These are phyloP conservation scores for Annulohypoxylon maeteangense DNA, from an alignment of 495 filamentous ascomycete genomes.

Conservation along the genomic window DNA sequence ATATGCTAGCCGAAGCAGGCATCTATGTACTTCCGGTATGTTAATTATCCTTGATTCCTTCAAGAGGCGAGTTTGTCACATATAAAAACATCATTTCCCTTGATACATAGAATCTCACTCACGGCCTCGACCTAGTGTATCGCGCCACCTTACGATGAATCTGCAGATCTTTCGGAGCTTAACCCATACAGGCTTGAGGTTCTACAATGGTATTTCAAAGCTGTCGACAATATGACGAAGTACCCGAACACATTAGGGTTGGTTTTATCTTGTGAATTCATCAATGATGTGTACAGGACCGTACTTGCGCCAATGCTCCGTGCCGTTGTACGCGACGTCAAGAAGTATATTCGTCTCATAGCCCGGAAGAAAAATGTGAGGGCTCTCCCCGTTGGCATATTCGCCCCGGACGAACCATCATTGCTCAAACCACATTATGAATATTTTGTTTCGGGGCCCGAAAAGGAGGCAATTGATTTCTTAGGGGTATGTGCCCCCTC, in stretches of 20 bases:
- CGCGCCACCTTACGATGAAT: conserved; percentile 51
- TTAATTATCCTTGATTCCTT: conserved; percentile 53
- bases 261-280: conserved; percentile 78
- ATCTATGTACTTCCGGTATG: conserved; percentile 79
- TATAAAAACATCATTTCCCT: background rate
- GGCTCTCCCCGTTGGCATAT: conserved; percentile 74
- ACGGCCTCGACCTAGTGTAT: conserved; percentile 44
- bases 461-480: conserved; percentile 71
- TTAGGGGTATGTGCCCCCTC: conserved; percentile 74
- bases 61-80: background rate
- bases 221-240: conserved; percentile 69
- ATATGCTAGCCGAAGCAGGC: conserved; percentile 70
- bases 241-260: conserved; percentile 79
- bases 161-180: conserved; percentile 48
- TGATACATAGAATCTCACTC: background rate
- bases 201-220: conserved; percentile 69
- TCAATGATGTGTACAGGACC: conserved; percentile 68
- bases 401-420: conserved; percentile 67
- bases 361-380: conserved; percentile 63
- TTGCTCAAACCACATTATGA: conserved; percentile 69
- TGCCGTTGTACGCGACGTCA: conserved; percentile 77
- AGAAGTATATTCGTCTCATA: conserved; percentile 66
- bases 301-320: conserved; percentile 74
- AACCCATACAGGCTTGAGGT: conserved; percentile 65
- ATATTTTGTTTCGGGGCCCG: conserved; percentile 75